These are phyloP conservation scores for Cephaloascus fragrans DNA, from an alignment of 805 yeast species.

Conservation along the genomic window DNA sequence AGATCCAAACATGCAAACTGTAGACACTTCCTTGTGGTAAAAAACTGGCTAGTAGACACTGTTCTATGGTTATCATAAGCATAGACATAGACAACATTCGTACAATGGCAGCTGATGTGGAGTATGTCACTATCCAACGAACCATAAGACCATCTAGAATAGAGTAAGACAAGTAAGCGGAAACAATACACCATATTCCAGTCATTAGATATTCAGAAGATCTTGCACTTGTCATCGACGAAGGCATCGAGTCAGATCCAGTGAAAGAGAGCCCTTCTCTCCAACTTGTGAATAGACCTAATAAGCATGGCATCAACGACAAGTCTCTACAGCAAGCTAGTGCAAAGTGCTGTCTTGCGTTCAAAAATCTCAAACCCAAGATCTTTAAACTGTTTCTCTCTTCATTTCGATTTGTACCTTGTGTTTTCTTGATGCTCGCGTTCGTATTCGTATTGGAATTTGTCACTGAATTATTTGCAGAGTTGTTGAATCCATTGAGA, in stretches of 20 bases:
- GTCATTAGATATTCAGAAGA: constrained; percentile 74
- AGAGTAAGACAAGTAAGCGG: constrained; percentile 75
- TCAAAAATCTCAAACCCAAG: constrained; percentile 60
- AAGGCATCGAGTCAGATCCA: constrained; percentile 7
- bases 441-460: constrained; percentile 1
- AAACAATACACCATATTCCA: constrained; percentile 88
- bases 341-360: constrained; percentile 67
- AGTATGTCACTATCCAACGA: constrained; percentile 88
- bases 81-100: constrained; percentile 79
- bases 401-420: constrained; percentile 16
- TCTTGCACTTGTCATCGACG: constrained; percentile 46
- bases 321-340: constrained; percentile 73
- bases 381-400: constrained; percentile 31
- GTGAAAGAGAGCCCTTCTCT: constrained; percentile 16
- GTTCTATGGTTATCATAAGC: constrained; percentile 60
- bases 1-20: constrained; percentile 83
- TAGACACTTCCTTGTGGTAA: constrained; percentile 60
- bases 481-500: not conserved
- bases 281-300: constrained; percentile 42
- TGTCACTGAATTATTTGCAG: not conserved
- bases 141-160: constrained; percentile 85
- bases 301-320: constrained; percentile 58
- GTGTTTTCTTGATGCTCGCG: constrained; percentile 9
- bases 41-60: constrained; percentile 54
- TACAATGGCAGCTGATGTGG: constrained; percentile 79